Evolutionary conservation across 169 alveolate species (phyloP), one percentile per base, ranked within the genome.

Genomic region (Plasmodium vivax): DNA sequence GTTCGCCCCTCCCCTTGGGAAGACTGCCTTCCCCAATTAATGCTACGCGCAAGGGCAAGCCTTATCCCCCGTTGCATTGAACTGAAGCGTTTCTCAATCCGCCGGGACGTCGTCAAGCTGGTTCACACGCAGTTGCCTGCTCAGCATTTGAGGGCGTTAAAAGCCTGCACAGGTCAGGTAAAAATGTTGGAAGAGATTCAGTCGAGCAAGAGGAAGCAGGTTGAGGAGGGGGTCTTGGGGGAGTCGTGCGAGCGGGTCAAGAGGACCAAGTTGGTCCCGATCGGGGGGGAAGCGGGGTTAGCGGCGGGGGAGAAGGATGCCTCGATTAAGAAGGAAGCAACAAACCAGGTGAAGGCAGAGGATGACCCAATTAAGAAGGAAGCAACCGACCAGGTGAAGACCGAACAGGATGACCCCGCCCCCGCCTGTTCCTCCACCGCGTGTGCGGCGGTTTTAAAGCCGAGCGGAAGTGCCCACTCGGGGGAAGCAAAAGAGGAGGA

Each of bases 201-300:
- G 9, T 51, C 43, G 4, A 54, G 2, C 12, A 82, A 56, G 43
- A 82, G 72, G 80, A 82, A 73, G 72, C 56, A 82, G 43, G 71
- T 56, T 51, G 75, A 58, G 27, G 79, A 12, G 45, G 41, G 38
- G 38, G 56, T 54, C 4, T 62, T 62, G 38, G 41, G 38, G 36
- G 90, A 54, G 56, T 19, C 30, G 7, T 51, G 41, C 43, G 90
- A 51, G 41, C 23, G 14, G 38, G 71, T 56, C 9, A 82, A 82
- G 56, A 82, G 72, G 71, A 82, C 90, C 0, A 82, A 82, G 54
- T 23, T 82, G 9, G 56, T 82, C 71, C 80, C 80, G 19, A 27
- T 30, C 1, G 77, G 38, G 32, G 77, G 0, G 10, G 43, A 1
- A 68, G 10, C 41, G 2, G 77, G 4, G 10, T 34, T 0, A 27